A percentile compares a stretch with the other conserved stretches of the same genome.
phyloP scores from a whole-genome alignment of 805 yeast species.

The Kodamaea hsintzibuensis region DNA sequence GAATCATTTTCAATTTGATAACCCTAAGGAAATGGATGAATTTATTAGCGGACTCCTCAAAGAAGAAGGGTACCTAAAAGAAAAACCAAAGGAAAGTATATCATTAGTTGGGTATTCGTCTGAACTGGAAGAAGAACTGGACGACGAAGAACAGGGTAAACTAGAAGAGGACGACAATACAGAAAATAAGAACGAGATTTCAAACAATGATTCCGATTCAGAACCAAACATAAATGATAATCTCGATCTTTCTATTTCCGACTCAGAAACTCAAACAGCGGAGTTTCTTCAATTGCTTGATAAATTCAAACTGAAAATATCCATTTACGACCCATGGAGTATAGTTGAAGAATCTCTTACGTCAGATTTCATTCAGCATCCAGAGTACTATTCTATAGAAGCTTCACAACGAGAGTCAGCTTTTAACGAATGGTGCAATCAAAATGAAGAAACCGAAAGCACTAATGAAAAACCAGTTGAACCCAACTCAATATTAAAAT shows the following conservation, averaged over 20 bases:
- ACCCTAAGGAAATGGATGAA: background rate
- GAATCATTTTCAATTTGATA: background rate
- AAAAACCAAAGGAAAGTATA: background rate
- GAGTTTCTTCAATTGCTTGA: conserved; percentile 31
- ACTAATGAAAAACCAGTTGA: conserved; percentile 6
- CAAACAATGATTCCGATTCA: background rate
- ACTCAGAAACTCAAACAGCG: background rate
- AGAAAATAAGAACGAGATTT: background rate
- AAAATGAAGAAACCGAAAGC: background rate
- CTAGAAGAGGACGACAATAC: too few relatives aligned
- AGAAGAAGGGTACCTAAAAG: conserved; percentile 1
- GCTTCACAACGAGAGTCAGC: conserved; percentile 20
- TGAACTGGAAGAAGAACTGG: conserved; percentile 3
- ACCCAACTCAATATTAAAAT: conserved; percentile 26
- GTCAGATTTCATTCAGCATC: conserved; percentile 24
- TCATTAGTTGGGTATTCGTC: background rate
- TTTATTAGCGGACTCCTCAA: background rate
- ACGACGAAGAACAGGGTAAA: background rate
- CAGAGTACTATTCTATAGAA: conserved; percentile 29
- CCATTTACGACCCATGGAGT: conserved; percentile 39
- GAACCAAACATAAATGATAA: background rate
- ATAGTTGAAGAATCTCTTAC: conserved; percentile 38
- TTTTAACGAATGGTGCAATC: conserved; percentile 28
- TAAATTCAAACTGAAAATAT: conserved; percentile 22
- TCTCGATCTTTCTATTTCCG: background rate